Conservation (phyloP, 495 filamentous ascomycete species). For the Echria macrotheca region DNA sequence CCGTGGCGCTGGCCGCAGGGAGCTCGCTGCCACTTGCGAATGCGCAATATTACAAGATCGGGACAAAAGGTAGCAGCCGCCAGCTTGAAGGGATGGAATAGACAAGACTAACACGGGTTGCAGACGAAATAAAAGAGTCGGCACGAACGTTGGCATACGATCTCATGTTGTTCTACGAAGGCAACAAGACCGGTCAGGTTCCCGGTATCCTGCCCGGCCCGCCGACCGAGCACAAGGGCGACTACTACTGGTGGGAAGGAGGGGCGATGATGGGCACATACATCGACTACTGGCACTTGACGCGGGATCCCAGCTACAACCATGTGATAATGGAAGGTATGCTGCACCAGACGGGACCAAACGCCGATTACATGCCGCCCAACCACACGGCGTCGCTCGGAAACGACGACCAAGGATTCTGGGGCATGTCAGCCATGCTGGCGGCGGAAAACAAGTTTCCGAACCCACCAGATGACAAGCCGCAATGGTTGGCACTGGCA, state of each 20-base stretch:
- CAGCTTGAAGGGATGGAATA: not conserved
- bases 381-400: slow-evolving; percentile 71
- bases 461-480: slow-evolving; percentile 50
- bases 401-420: slow-evolving; percentile 82
- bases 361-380: slow-evolving; percentile 55
- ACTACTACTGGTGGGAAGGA: slow-evolving; percentile 56
- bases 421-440: slow-evolving; percentile 71
- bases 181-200: slow-evolving; percentile 54
- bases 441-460: slow-evolving; percentile 71
- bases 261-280: slow-evolving; percentile 51
- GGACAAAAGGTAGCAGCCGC: slow-evolving; percentile 19
- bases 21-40: slow-evolving; percentile 15
- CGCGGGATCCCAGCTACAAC: slow-evolving; percentile 62
- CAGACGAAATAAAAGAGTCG: slow-evolving; percentile 57
- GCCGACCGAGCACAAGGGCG: slow-evolving; percentile 38
- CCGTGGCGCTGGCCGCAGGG: slow-evolving; percentile 14
- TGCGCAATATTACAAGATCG: slow-evolving; percentile 22
- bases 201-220: slow-evolving; percentile 60
- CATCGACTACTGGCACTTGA: slow-evolving; percentile 68
- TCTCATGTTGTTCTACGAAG: slow-evolving; percentile 61
- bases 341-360: slow-evolving; percentile 56
- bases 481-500: slow-evolving; percentile 68
- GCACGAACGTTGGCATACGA: slow-evolving; percentile 58
- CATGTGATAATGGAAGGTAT: slow-evolving; percentile 52
- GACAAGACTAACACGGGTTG: slow-evolving; percentile 9